These are phyloP conservation scores for Pleomassaria siparia DNA, from an alignment of 2,329 filamentous ascomycete species.

Conservation along the genomic window DNA sequence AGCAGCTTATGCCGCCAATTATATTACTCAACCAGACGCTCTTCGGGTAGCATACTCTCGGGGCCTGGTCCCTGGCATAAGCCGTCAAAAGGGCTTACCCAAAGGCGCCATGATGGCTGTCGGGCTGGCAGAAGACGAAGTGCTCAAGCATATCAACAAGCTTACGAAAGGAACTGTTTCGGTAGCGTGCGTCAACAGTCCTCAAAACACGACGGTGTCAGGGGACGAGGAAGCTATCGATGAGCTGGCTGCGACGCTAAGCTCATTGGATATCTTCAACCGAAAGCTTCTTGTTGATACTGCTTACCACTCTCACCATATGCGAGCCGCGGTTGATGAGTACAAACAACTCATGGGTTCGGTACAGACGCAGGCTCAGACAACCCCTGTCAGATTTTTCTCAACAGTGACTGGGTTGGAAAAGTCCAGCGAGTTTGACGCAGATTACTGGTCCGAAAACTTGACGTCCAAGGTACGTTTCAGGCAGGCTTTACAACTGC, in stretches of 20 bases:
- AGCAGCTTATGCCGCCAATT: slow-evolving; percentile 26
- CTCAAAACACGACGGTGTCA: slow-evolving; percentile 21
- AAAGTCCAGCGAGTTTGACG: background rate
- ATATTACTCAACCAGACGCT: no score
- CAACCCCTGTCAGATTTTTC: slow-evolving; percentile 11
- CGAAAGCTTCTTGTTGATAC: slow-evolving; percentile 20
- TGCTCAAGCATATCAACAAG: background rate
- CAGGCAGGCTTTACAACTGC: background rate
- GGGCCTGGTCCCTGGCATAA: no score
- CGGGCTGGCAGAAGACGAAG: background rate
- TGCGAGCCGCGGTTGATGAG: slow-evolving; percentile 12
- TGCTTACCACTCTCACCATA: slow-evolving; percentile 35
- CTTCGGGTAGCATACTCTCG: no score
- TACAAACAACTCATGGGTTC: background rate
- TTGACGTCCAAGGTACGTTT: slow-evolving; percentile 9
- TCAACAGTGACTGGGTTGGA: slow-evolving; percentile 5
- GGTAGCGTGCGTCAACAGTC: slow-evolving; percentile 22
- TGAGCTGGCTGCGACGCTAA: slow-evolving; percentile 5
- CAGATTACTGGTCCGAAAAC: slow-evolving; percentile 12
- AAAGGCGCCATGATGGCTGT: slow-evolving; percentile 8
- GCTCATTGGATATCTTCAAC: slow-evolving; percentile 21
- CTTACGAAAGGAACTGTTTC: background rate
- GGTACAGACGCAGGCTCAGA: background rate
- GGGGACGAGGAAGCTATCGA: slow-evolving; percentile 18
- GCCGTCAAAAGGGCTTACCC: no score